Base-by-base conservation (phyloP, 805 yeast species). In the Groenewaldozyma tartarivorans region DNA sequence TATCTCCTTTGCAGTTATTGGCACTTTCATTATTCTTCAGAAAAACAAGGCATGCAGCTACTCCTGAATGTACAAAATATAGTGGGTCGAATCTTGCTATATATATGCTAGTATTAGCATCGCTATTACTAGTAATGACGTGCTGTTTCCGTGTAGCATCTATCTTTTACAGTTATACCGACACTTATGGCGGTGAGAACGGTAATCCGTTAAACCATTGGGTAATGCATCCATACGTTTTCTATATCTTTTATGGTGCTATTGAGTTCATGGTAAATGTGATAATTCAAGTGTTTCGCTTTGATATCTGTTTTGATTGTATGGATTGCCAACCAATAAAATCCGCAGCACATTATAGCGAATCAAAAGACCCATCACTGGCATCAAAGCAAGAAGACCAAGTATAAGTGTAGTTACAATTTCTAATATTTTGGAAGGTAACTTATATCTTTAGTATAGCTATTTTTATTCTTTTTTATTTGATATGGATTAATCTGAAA, bases 171-270 rank as follows among this genome's bases (percentile, higher is more conserved):
- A 40, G 39, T 20, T 46, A 39, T 9, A 46, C 38, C 11, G 45
- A 52, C 18, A 54, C 49, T 17, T n/a, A n/a, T n/a, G 51, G 44
- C 11, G 48, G 46, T 4, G 19, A 37, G 3, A 41, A 48, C 13
- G 46, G 43, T 3, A 36, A 17, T 5, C 40, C 44, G 1, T 49
- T 54, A 20, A 60, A 67, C 53, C 54, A 66, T 17, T 67, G 72
- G 69, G 64, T 75, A 5, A 66, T 62, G 52, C 60, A 66, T 43
- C 76, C 79, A 13, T 75, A 72, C 34, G 77, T 75, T 19, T 74
- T 79, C 75, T 81, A 79, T 57, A 64, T 77, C 22, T 62, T 74
- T 49, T 81, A 84, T 75, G 88, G 90, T 26, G 72, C 70, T 3
- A 63, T 79, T 36, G 92, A 82, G 62, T 63, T 68, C 0, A 51